Base-by-base conservation (phyloP, 2,329 filamentous ascomycete genomes). In the Aspergillus fumigatus region DNA sequence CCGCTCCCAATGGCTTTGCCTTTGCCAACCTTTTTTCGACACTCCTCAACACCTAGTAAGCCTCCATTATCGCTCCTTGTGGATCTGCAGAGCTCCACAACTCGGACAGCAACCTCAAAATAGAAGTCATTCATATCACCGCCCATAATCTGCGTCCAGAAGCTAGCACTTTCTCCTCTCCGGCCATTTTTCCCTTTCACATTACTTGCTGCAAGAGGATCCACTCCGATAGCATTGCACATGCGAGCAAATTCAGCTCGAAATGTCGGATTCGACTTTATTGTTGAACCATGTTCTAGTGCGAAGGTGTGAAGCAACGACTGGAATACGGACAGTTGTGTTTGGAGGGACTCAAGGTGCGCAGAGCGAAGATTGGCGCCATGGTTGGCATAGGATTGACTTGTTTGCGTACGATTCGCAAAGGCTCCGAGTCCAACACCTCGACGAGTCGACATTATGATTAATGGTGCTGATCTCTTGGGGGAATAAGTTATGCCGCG, bases 171-270 rank as follows among this genome's bases (percentile, higher is more conserved):
- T 51, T 74, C 73, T 25, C 70, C 68, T 72, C 61, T 79, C 3
- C 73, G 76, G 49, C 75, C 78, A 45, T 74, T 74, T 59, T 78
- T 79, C 52, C 79, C 78, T 64, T 79, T 73, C 58, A 77, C 75
- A 67, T 81, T 85, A 65, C 78, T 82, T 56, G 83, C 86, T n/a
- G 92, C 91, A 19, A 99, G 81, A 2, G 94, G 95, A 73, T 99
- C 94, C 11, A 99, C 92, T 50, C 94, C 94, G 64, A 99, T 97
- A 60, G 92, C 92, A 68, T 92, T 86, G 77, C 94, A 99, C 94
- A 99, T 99, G 73, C 93, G 91, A 3, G 94, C 93, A 71, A 99
- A 99, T 75, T 99, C 93, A 35, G 93, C 92, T 59, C 94, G 90
- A 75, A 99, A 99, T 8, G 86, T 88, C 5, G 94, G 94, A 73